Conservation (phyloP, 2,329 filamentous ascomycete genomes). For the Penicillium digitatum region DNA sequence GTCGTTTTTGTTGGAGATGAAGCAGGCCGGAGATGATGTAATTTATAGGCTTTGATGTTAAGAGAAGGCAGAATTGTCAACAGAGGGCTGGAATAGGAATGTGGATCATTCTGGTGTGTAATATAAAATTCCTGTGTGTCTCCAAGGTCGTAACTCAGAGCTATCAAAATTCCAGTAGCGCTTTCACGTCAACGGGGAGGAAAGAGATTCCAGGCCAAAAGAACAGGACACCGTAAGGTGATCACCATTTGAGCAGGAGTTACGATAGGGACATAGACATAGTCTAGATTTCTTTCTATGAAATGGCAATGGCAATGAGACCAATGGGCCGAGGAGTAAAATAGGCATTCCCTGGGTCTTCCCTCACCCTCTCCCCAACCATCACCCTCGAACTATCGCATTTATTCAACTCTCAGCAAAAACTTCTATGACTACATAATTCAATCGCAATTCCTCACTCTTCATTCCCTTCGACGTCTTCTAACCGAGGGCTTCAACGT, state of each 20-base stretch:
- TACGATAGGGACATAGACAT: neutral
- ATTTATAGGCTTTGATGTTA: neutral
- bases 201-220: neutral
- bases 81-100: no score
- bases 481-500: no score
- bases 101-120: no score
- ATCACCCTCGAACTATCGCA: neutral
- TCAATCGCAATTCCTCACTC: neutral
- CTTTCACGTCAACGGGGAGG: neutral
- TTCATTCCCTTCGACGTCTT: neutral
- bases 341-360: neutral
- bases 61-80: neutral
- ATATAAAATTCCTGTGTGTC: neutral
- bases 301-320: no score
- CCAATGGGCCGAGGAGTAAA: neutral
- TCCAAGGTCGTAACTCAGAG: neutral
- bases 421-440: neutral
- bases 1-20: neutral
- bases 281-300: neutral
- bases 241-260: neutral
- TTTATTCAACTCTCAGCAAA: neutral
- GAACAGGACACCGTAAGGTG: neutral
- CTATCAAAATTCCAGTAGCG: neutral
- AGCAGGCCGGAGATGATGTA: neutral
- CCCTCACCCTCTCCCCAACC: neutral